Evolutionary conservation across 768 basidiomycete genomes (phyloP).

Genomic region (Boletus reticuloceps): DNA sequence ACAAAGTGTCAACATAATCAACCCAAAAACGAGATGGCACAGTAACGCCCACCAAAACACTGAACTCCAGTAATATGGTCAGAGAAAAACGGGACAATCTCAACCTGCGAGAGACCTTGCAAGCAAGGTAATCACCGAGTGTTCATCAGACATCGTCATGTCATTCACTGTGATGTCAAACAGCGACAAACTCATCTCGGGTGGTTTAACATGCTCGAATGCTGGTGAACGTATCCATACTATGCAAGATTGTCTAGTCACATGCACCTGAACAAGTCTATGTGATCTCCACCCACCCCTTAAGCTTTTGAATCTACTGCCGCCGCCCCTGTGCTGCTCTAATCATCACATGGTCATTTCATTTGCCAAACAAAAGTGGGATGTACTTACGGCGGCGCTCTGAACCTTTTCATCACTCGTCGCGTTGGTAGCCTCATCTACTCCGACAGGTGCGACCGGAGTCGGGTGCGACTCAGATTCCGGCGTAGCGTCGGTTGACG

Average conservation of each 20-base stretch:
- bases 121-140: no score
- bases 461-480: conserved; percentile 4
- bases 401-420: conserved; percentile 5
- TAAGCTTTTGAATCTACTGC: conserved; percentile 9
- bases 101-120: no score
- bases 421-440: conserved; percentile 2
- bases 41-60: no score
- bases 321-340: not conserved
- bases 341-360: conserved; percentile 4
- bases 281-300: not conserved
- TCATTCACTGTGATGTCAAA: no score
- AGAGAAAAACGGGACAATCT: no score
- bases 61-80: no score
- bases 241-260: not conserved
- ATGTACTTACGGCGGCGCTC: conserved; percentile 15
- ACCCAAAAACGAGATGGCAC: no score
- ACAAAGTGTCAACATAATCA: no score
- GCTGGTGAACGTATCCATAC: no score
- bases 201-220: no score
- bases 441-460: not conserved
- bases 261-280: conserved; percentile 5
- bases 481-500: not conserved
- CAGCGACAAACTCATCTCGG: no score
- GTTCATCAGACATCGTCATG: no score
- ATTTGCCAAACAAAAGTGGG: not conserved